These are phyloP conservation scores for Chytridium lagenaria DNA, from an alignment of 371 early-diverging fungal species.

Conservation along the genomic window DNA sequence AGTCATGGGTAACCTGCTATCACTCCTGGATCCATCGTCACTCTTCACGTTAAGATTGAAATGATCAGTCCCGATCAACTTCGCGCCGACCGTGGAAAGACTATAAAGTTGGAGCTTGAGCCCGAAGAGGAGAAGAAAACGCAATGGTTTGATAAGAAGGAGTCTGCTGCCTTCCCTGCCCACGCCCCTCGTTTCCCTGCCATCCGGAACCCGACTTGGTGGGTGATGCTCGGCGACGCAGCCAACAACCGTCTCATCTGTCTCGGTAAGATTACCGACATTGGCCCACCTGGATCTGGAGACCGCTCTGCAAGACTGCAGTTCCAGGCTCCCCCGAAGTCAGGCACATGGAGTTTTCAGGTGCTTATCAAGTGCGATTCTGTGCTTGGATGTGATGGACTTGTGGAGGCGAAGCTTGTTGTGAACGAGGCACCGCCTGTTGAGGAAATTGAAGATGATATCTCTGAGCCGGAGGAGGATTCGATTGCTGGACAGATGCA, in stretches of 20 bases:
- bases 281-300: constrained; percentile 48
- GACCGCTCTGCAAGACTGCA: constrained; percentile 67
- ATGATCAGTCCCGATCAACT: constrained; percentile 35
- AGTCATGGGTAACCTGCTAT: constrained; percentile 55
- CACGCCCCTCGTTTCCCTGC: constrained; percentile 58
- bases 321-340: constrained; percentile 93
- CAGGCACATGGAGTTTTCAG: constrained; percentile 83
- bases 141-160: constrained; percentile 37
- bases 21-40: constrained; percentile 54
- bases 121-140: constrained; percentile 42
- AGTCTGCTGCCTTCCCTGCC: constrained; percentile 21
- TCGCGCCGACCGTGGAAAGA: constrained; percentile 28
- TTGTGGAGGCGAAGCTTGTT: constrained; percentile 72
- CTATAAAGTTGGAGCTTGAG: constrained; percentile 30
- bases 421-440: constrained; percentile 78
- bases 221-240: constrained; percentile 88
- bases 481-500: constrained; percentile 83
- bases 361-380: constrained; percentile 89
- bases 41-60: constrained; percentile 49
- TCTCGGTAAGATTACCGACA: constrained; percentile 68
- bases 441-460: constrained; percentile 79
- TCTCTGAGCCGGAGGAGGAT: constrained; percentile 95
- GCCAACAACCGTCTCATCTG: constrained; percentile 80
- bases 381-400: constrained; percentile 80
- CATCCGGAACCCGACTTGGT: constrained; percentile 87